Conservation (phyloP, 2,329 filamentous ascomycete species). For the Botrytis aclada region DNA sequence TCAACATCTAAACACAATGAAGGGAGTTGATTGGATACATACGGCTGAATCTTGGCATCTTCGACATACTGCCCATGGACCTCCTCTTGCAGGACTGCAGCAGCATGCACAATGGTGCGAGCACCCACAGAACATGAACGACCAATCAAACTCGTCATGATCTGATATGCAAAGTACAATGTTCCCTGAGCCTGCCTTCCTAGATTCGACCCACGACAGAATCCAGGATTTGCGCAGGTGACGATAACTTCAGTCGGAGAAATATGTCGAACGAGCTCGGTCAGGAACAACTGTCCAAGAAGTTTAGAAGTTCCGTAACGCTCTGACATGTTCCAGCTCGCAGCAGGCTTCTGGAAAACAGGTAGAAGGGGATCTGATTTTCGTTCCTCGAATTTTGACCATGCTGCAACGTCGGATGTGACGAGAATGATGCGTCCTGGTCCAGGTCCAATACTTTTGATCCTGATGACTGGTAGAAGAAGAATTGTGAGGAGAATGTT, state of each 20-base stretch:
- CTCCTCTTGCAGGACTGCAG: conserved; percentile 4
- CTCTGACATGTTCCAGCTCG: conserved; percentile 14
- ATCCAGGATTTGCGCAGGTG: conserved; percentile 15
- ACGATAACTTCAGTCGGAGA: conserved; percentile 18
- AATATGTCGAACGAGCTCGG: conserved; percentile 18
- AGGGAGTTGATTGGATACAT: neutral
- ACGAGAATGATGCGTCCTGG: neutral
- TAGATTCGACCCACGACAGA: conserved; percentile 12
- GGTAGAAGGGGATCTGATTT: conserved; percentile 1
- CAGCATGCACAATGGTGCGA: conserved; percentile 18
- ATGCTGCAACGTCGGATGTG: neutral
- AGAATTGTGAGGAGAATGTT: conserved; percentile 30
- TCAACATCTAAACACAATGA: too few relatives aligned
- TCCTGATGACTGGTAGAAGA: conserved; percentile 35
- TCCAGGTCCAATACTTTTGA: neutral
- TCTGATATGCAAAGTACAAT: neutral
- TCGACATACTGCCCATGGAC: conserved; percentile 21
- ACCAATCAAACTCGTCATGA: conserved; percentile 17
- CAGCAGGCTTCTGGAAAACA: conserved; percentile 1
- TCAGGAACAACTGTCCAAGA: conserved; percentile 21
- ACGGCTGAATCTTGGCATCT: conserved; percentile 20
- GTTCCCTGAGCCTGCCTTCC: neutral
- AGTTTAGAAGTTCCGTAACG: conserved; percentile 19
- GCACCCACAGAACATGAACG: conserved; percentile 11
- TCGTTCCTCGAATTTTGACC: conserved; percentile 6